Conservation (phyloP, 2,329 filamentous ascomycete species). For the Alternaria metachromatica region DNA sequence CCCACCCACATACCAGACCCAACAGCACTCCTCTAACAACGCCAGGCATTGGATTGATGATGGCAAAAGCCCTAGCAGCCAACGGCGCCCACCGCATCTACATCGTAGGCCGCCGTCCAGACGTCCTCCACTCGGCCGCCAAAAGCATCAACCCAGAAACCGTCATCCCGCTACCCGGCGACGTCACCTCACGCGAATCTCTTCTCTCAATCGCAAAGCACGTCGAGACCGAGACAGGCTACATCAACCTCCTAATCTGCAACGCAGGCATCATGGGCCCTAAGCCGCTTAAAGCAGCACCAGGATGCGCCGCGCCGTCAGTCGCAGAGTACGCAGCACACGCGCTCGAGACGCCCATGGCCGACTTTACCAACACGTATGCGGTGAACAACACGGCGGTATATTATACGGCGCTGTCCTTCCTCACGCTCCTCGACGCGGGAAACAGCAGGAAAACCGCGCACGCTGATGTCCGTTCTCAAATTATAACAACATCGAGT, state of each 20-base stretch:
- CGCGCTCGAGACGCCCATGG: slow-evolving; percentile 25
- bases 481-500: slow-evolving; percentile 29
- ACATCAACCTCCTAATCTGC: slow-evolving; percentile 31
- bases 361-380: slow-evolving; percentile 44
- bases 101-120: slow-evolving; percentile 27
- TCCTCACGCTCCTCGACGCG: slow-evolving; percentile 52
- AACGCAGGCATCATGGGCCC: slow-evolving; percentile 35
- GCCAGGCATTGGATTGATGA: slow-evolving; percentile 28
- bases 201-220: slow-evolving; percentile 19
- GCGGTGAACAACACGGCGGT: slow-evolving; percentile 51
- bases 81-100: slow-evolving; percentile 29
- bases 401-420: slow-evolving; percentile 52
- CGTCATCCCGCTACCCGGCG: slow-evolving; percentile 26
- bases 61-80: slow-evolving; percentile 24
- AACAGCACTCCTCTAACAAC: neutral
- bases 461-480: slow-evolving; percentile 17
- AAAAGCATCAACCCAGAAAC: slow-evolving; percentile 14
- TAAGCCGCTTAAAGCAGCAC: slow-evolving; percentile 18
- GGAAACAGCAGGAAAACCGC: slow-evolving; percentile 40
- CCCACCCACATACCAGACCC: neutral
- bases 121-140: slow-evolving; percentile 18
- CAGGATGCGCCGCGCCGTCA: slow-evolving; percentile 13
- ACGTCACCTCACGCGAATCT: slow-evolving; percentile 23
- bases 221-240: slow-evolving; percentile 18
- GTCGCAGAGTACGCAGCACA: slow-evolving; percentile 25